phyloP scores from a whole-genome alignment of 164 flowering plant genomes.

The Aristolochia californica region DNA sequence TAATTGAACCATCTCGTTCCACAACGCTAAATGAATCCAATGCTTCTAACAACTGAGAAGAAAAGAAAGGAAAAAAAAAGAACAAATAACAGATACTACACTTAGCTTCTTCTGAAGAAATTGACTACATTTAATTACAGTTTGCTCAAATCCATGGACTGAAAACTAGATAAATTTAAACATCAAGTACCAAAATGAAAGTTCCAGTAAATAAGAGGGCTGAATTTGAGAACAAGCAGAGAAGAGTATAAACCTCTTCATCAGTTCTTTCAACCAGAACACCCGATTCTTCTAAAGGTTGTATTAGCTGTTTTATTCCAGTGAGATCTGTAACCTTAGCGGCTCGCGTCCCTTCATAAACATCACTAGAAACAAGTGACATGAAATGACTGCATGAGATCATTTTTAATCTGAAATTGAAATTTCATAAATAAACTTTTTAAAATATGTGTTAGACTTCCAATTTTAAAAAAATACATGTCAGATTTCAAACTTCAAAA shows the following conservation, averaged over 20 bases:
- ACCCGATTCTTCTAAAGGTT: constrained; percentile 80
- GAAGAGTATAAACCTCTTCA: constrained; percentile 48
- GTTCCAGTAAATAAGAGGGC: not conserved
- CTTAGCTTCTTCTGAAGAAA: too few relatives aligned
- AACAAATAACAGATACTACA: too few relatives aligned
- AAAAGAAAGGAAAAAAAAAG: constrained; percentile 1
- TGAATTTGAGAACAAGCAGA: not conserved
- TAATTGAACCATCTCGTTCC: constrained; percentile 92
- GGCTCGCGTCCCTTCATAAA: constrained; percentile 87
- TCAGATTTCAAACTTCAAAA: not conserved
- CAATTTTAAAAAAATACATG: not conserved
- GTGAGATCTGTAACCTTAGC: constrained; percentile 58
- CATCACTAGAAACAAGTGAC: constrained; percentile 45
- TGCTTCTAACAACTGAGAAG: constrained; percentile 46
- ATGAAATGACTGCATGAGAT: not conserved
- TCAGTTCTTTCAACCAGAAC: constrained; percentile 59
- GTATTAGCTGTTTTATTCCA: constrained; percentile 60
- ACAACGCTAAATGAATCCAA: constrained; percentile 70
- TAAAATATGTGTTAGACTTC: not conserved
- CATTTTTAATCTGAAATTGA: too few relatives aligned
- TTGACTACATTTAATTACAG: too few relatives aligned
- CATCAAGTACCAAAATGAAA: not conserved
- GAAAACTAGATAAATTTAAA: too few relatives aligned
- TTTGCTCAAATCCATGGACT: too few relatives aligned
- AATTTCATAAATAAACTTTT: too few relatives aligned